Percentiles rank a stretch among this genome's conserved stretches.
phyloP scores from a whole-genome alignment of 345 rosid species.

The Ailanthus altissimus region DNA sequence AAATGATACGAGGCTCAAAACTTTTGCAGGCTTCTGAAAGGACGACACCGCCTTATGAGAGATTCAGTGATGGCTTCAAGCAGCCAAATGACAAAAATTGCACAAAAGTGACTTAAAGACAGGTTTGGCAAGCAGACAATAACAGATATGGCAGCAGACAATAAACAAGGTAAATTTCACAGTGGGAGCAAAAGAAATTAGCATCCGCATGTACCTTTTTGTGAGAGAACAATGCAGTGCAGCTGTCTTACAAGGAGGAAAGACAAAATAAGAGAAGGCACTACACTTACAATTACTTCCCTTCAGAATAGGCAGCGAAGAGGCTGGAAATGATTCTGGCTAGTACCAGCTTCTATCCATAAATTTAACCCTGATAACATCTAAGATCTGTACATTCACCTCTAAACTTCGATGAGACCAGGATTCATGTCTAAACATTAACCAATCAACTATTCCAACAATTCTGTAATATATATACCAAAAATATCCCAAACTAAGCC shows the following conservation, averaged over 20 bases:
- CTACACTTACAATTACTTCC: slow-evolving; percentile 21
- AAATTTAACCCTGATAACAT: slow-evolving; percentile 20
- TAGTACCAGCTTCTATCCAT: slow-evolving; percentile 19
- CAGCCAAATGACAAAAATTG: background rate
- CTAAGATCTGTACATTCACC: slow-evolving; percentile 43
- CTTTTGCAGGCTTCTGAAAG: background rate
- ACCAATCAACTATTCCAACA: slow-evolving; percentile 22
- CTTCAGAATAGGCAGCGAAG: background rate
- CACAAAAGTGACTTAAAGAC: background rate
- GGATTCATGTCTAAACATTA: slow-evolving; percentile 21
- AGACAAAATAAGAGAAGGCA: background rate
- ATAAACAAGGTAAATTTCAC: background rate
- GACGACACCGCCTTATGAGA: no score
- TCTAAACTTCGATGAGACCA: slow-evolving; percentile 20
- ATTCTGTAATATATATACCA: slow-evolving; percentile 28
- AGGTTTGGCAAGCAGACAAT: no score
- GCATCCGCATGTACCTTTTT: background rate
- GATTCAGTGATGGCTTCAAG: no score
- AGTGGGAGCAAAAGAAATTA: background rate
- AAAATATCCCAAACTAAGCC: background rate
- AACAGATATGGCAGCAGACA: background rate
- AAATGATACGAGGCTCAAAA: background rate
- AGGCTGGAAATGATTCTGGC: slow-evolving; percentile 26
- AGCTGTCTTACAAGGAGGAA: background rate
- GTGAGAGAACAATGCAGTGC: background rate